phyloP scores from a whole-genome alignment of 495 filamentous ascomycete species.

The Staphylotrichum longicolle region DNA sequence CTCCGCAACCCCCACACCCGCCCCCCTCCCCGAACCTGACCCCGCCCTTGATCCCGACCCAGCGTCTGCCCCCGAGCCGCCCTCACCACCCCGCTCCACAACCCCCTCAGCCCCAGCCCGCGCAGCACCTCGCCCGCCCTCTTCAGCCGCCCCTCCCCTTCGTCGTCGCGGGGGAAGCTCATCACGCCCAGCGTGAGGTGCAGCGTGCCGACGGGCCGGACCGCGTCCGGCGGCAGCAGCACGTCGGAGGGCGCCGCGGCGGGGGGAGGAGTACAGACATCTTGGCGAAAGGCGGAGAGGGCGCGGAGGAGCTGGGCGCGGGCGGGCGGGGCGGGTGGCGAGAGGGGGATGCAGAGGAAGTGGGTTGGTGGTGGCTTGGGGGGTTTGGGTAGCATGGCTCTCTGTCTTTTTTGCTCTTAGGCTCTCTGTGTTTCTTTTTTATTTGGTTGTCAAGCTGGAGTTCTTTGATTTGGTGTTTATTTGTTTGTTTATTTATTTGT shows the following conservation, averaged over 20 bases:
- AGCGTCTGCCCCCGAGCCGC: constrained; percentile 4
- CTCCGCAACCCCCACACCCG: not conserved
- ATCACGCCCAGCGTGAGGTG: constrained; percentile 89
- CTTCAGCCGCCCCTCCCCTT: not conserved
- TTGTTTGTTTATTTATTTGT: no score
- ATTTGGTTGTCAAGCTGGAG: no score
- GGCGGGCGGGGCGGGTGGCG: constrained; percentile 51
- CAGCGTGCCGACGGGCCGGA: constrained; percentile 75
- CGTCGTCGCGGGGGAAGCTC: constrained; percentile 54
- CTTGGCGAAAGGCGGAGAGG: constrained; percentile 58
- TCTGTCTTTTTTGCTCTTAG: not conserved
- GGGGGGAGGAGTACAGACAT: constrained; percentile 42
- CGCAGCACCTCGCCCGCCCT: constrained; percentile 56
- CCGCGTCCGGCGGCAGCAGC: constrained; percentile 56
- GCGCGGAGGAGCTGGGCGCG: constrained; percentile 60
- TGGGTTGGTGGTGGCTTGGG: constrained; percentile 60
- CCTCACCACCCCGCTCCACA: constrained; percentile 42
- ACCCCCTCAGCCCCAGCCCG: constrained; percentile 48
- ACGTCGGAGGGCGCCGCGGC: not conserved
- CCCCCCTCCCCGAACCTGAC: not conserved
- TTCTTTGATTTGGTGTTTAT: no score
- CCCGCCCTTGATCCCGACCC: constrained; percentile 1
- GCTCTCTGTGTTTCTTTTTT: no score
- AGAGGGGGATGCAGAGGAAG: constrained; percentile 82
- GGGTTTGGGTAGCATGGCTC: constrained; percentile 16